Evolutionary conservation across 176 grass and related monocot genomes (phyloP), one percentile per base, ranked within the genome.

Genomic region (Leersia perrieri): DNA sequence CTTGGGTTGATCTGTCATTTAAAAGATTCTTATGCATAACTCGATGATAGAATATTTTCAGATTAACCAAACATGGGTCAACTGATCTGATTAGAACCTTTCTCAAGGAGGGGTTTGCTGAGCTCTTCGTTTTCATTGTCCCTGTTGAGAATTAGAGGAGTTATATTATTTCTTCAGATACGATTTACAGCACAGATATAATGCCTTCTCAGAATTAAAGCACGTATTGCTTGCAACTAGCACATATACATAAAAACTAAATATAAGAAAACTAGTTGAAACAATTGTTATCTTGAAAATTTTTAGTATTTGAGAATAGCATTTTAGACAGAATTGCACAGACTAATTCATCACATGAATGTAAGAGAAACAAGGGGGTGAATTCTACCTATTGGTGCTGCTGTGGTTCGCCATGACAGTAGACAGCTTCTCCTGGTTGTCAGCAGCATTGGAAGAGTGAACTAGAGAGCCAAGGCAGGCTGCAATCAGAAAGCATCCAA

Each of bases 381-480:
- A 49, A 53, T 0, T 61, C 0, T 87, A 93, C 88, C 74, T 34
- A 51, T 30, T 60, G 33, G 33, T 87, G 23, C 77, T 87, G 51
- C 70, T 82, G 27, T 74, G 80, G 18, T 78, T 65, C 1, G 1
- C 76, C 79, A 84, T 33, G 12, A 84, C 91, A 3, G 27, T 86
- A 1, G 79, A 83, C 11, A 99, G 84, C 81, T 99, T 98, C 84
- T 95, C 85, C 77, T 88, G 60, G 78, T 98, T 95, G 74, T 99
- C 92, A 22, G 88, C 84, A 13, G 90, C 90, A 78, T 99, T 99
- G 13, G 96, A 99, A 14, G 92, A 91, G 82, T 99, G 92, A 32
- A 99, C 92, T 29, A 86, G 88, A 2, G 96, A 99, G 7, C 96
- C 96, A 7, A 99, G 76, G 82, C 91, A 91, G 7, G 92, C 96